These are phyloP conservation scores for Phytophthora pluvialis DNA, from an alignment of 352 stramenopile genomes.

Conservation along the genomic window DNA sequence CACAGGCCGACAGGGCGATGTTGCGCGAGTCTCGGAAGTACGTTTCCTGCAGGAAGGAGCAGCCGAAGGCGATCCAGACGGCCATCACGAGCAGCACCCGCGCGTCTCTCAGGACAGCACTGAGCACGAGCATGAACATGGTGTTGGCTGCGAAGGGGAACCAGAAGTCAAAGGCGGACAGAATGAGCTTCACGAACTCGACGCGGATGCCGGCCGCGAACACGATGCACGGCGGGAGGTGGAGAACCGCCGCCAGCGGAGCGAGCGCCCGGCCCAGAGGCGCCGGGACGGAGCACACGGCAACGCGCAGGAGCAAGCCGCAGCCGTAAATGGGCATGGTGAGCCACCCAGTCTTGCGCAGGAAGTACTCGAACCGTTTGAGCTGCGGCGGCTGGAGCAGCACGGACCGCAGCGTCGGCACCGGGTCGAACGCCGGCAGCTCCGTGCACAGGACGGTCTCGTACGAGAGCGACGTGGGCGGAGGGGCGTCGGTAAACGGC, in stretches of 20 bases:
- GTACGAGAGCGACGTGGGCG: slow-evolving; percentile 14
- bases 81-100: slow-evolving; percentile 11
- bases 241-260: slow-evolving; percentile 22
- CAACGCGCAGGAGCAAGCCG: slow-evolving; percentile 20
- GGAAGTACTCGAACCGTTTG: slow-evolving; percentile 19
- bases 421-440: slow-evolving; percentile 30
- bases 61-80: slow-evolving; percentile 29
- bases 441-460: slow-evolving; percentile 32
- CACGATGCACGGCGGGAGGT: slow-evolving; percentile 31
- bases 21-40: slow-evolving; percentile 37
- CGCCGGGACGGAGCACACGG: slow-evolving; percentile 20
- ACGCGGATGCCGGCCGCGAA: slow-evolving; percentile 26
- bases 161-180: slow-evolving; percentile 36
- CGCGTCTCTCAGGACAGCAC: slow-evolving; percentile 19
- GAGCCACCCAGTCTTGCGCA: slow-evolving; percentile 29
- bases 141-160: slow-evolving; percentile 36
- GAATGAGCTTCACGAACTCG: slow-evolving; percentile 38
- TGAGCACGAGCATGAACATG: slow-evolving; percentile 31
- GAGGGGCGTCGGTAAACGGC: slow-evolving; percentile 10
- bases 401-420: slow-evolving; percentile 25
- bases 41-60: slow-evolving; percentile 34
- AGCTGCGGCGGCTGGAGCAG: slow-evolving; percentile 13
- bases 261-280: slow-evolving; percentile 13
- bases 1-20: slow-evolving; percentile 25
- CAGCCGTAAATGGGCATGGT: slow-evolving; percentile 37